These are phyloP conservation scores for Saccharomyces hybrid DNA, from an alignment of 1,139 yeast genomes.

Conservation along the genomic window DNA sequence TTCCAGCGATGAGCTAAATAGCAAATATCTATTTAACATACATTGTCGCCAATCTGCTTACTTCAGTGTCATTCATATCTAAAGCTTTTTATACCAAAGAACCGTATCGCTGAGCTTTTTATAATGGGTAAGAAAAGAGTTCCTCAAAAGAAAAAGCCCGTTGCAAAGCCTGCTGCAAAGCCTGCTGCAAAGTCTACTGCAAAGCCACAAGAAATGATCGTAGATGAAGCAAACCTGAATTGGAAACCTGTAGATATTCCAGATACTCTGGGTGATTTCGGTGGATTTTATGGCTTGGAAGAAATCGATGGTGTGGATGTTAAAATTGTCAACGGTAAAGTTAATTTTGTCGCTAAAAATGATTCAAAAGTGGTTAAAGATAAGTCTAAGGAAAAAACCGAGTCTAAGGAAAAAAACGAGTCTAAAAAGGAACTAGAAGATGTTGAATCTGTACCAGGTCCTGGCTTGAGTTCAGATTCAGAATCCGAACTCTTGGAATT, in stretches of 20 bases:
- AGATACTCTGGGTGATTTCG: constrained; percentile 76
- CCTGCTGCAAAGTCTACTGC: too few relatives aligned
- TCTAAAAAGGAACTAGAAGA: constrained; percentile 3
- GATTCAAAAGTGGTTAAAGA: constrained; percentile 16
- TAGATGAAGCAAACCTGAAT: constrained; percentile 30
- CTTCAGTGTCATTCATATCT: not conserved
- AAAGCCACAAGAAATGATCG: not conserved
- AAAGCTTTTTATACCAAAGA: not conserved
- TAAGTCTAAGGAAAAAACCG: constrained; percentile 11
- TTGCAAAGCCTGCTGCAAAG: not conserved
- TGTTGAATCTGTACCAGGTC: constrained; percentile 6
- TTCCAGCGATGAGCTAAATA: not conserved
- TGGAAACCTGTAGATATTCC: constrained; percentile 86
- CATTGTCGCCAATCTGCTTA: not conserved
- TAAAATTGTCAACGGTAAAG: constrained; percentile 51
- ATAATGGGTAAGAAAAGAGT: constrained; percentile 1
- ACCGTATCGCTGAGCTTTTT: not conserved
- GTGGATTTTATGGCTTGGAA: constrained; percentile 86
- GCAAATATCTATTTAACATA: too few relatives aligned
- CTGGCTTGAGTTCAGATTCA: constrained; percentile 6
- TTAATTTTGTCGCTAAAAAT: constrained; percentile 52
- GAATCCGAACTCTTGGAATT: constrained; percentile 19
- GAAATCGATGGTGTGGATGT: constrained; percentile 92
- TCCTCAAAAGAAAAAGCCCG: not conserved
- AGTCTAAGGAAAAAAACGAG: constrained; percentile 11